phyloP scores from a whole-genome alignment of 2,329 filamentous ascomycete species.

The Rhytidhysteron rufulum region DNA sequence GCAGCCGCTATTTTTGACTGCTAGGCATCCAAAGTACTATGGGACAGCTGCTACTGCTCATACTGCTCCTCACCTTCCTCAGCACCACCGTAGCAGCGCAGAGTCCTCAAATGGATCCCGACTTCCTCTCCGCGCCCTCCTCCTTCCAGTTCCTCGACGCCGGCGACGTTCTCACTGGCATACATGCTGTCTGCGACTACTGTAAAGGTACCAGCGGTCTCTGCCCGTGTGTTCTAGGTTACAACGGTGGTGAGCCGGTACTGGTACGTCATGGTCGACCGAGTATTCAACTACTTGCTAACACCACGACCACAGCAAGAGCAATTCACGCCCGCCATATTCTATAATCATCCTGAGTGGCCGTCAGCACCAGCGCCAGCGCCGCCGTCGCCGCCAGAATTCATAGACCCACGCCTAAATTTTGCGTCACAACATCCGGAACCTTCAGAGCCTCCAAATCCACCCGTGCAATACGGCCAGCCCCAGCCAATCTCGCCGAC shows the following conservation, averaged over 20 bases:
- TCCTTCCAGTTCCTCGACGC: conserved; percentile 20
- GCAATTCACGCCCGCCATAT: conserved; percentile 11
- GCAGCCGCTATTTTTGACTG: neutral
- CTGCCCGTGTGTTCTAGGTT: conserved; percentile 8
- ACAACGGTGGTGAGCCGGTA: conserved; percentile 9
- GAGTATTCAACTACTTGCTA: neutral
- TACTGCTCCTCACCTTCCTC: conserved; percentile 23
- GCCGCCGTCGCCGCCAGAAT: too few relatives aligned
- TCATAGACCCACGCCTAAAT: too few relatives aligned
- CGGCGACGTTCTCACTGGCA: conserved; percentile 21
- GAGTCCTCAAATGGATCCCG: conserved; percentile 20
- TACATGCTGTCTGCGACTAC: conserved; percentile 20
- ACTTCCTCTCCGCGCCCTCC: conserved; percentile 15
- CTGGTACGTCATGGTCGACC: neutral
- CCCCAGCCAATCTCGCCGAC: conserved; percentile 8
- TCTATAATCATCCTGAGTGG: conserved; percentile 15
- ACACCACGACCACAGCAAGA: neutral
- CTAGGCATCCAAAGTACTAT: conserved; percentile 12
- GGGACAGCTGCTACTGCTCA: conserved; percentile 23
- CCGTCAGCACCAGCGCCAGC: conserved; percentile 6
- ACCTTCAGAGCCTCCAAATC: too few relatives aligned
- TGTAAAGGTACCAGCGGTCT: conserved; percentile 8
- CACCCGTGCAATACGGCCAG: conserved; percentile 6
- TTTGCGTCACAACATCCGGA: too few relatives aligned
- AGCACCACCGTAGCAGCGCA: conserved; percentile 23